Conservation (phyloP, 2,329 filamentous ascomycete species). For the Endocalyx cinctus region DNA sequence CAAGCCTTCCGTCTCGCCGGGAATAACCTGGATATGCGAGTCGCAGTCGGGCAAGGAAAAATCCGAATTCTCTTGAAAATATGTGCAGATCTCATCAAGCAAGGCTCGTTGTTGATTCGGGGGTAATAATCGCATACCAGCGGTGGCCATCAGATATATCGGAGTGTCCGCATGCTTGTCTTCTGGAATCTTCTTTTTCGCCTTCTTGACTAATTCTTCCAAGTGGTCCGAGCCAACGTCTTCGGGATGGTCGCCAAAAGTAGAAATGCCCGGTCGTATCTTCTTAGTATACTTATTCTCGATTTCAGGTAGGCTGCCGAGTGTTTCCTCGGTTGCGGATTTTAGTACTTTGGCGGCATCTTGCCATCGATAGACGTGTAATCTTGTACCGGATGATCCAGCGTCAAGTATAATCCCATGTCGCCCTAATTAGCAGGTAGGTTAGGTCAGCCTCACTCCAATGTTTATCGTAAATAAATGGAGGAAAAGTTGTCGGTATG, state of each 20-base stretch:
- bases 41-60: conserved; percentile 89
- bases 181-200: conserved; percentile 69
- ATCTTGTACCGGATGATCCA: conserved; percentile 91
- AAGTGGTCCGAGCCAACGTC: conserved; percentile 80
- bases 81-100: conserved; percentile 75
- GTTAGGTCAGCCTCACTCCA: too few relatives aligned
- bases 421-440: conserved; percentile 44
- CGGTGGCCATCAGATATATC: conserved; percentile 91
- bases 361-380: conserved; percentile 93
- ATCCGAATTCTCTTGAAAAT: conserved; percentile 68
- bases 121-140: conserved; percentile 85
- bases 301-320: conserved; percentile 71
- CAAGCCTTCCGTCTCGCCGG: conserved; percentile 89
- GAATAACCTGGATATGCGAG: conserved; percentile 87
- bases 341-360: conserved; percentile 65
- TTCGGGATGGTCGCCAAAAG: conserved; percentile 73
- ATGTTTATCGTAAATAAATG: conserved; percentile 6
- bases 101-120: conserved; percentile 67
- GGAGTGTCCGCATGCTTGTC: conserved; percentile 79
- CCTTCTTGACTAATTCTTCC: conserved; percentile 73
- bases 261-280: conserved; percentile 87
- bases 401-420: conserved; percentile 97
- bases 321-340: conserved; percentile 52
- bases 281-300: conserved; percentile 91
- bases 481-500: conserved; percentile 1